phyloP scores from a whole-genome alignment of 139 green algal species.

The Parachlorella kessleri region DNA sequence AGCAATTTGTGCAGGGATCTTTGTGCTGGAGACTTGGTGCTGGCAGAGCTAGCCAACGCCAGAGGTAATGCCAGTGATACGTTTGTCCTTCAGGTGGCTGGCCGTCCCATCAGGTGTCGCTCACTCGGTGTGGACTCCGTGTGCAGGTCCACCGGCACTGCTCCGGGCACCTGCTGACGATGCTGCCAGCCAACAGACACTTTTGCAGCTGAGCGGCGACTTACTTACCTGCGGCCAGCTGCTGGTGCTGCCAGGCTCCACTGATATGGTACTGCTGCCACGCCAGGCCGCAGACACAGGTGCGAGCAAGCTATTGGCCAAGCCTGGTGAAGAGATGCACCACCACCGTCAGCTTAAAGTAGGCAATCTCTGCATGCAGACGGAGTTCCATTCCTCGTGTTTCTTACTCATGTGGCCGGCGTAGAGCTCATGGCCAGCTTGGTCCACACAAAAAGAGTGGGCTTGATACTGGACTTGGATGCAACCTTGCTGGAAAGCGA shows the following conservation, averaged over 20 bases:
- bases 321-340: not conserved
- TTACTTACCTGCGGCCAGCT: not conserved
- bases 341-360: too few species aligned
- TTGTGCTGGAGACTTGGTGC: slow-evolving; percentile 11
- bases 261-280: slow-evolving; percentile 19
- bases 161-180: not conserved
- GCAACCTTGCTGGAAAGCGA: slow-evolving; percentile 21
- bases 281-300: not conserved
- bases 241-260: not conserved
- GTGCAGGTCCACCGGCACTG: not conserved
- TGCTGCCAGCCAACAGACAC: not conserved
- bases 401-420: slow-evolving; percentile 4
- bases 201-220: not conserved
- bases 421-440: slow-evolving; percentile 1
- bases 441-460: slow-evolving; percentile 3
- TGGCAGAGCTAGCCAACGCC: slow-evolving; percentile 13
- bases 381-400: not conserved
- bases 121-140: too few species aligned
- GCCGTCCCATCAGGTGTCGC: too few species aligned
- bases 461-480: slow-evolving; percentile 20
- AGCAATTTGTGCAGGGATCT: slow-evolving; percentile 9
- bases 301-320: not conserved
- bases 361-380: too few species aligned
- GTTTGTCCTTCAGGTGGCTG: too few species aligned
- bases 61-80: not conserved